phyloP scores from a whole-genome alignment of 768 basidiomycete genomes.

The Leccinum variicolor region DNA sequence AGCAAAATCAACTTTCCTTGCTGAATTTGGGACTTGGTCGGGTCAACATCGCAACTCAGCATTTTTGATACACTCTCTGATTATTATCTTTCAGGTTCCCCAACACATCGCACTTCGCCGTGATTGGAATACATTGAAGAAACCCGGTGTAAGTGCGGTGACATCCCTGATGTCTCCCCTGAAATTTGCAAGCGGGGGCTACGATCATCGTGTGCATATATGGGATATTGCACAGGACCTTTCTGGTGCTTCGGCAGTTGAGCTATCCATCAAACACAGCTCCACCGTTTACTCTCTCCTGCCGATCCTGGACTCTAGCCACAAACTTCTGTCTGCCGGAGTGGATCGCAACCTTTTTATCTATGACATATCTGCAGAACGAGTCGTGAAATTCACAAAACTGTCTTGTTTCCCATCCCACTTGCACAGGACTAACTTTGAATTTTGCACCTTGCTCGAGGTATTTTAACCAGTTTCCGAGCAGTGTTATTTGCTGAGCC shows the following conservation, averaged over 20 bases:
- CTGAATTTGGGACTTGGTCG: slow-evolving; percentile 13
- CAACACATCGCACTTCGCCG: slow-evolving; percentile 17
- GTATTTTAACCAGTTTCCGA: slow-evolving; percentile 23
- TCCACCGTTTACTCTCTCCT: slow-evolving; percentile 44
- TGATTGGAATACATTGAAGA: slow-evolving; percentile 35
- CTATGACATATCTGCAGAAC: slow-evolving; percentile 47
- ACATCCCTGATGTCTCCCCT: slow-evolving; percentile 39
- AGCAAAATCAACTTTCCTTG: slow-evolving; percentile 32
- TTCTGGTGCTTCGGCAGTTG: slow-evolving; percentile 27
- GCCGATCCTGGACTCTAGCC: slow-evolving; percentile 41
- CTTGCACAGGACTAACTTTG: slow-evolving; percentile 35
- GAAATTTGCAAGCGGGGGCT: slow-evolving; percentile 48
- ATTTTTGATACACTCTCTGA: slow-evolving; percentile 2
- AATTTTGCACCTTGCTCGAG: slow-evolving; percentile 43
- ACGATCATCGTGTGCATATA: slow-evolving; percentile 46
- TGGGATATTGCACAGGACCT: slow-evolving; percentile 40
- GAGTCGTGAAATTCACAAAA: slow-evolving; percentile 38
- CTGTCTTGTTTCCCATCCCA: slow-evolving; percentile 44
- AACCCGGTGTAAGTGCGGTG: slow-evolving; percentile 41
- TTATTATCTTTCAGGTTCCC: slow-evolving; percentile 3
- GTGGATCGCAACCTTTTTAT: slow-evolving; percentile 45
- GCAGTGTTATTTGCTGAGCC: neutral
- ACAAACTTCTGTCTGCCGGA: slow-evolving; percentile 45
- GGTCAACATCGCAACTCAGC: slow-evolving; percentile 19
- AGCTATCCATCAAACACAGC: slow-evolving; percentile 40